Evolutionary conservation across 1,139 yeast species (phyloP), one percentile per base, ranked within the genome.

Genomic region (Candida glucosophila): DNA sequence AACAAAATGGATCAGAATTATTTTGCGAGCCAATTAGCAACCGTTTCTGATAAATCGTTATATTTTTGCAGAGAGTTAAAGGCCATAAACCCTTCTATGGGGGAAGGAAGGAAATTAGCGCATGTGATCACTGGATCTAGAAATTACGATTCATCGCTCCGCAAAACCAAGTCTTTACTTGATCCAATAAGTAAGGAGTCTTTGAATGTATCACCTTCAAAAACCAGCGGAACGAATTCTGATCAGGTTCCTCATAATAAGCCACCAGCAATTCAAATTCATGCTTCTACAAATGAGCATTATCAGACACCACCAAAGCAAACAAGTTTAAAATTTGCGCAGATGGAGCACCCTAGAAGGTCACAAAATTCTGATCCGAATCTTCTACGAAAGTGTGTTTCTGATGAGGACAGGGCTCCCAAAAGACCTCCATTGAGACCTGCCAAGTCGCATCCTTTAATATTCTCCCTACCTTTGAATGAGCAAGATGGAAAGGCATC

Each of bases 61-160:
- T 43, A 35, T 12, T 49, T 64, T 23, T 66, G 72, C 36, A 42
- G 47, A 22, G 64, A 63, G 5, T 37, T 66, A 6, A 44, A 54
- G 7, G 46, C 39, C 3, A 48, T 64, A 4, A 55, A 61, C 34
- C 71, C 72, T 2, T 58, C 58, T 32, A 58, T 55, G 32, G 66
- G 69, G 1, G 47, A 55, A 28, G 72, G 72, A 3, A 64, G 71
- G 8, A 55, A 57, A 34, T 44, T 66, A 27, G 73, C 72, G 1
- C 40, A 67, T 12, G 59, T 52, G 4, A 60, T 66, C 15, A 66
- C 73, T 2, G 73, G 73, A 1, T 60, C 68, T 2, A 59, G 47
- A 30, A 42, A 49, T 3, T 63, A 62, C 41, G 69, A 66, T 0
- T 39, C 44, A 4, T 48, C 52, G 6, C 65, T 68, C 2, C 59